Base-by-base conservation (phyloP, 345 rosid genomes). In the Eucalyptus pauciflora region DNA sequence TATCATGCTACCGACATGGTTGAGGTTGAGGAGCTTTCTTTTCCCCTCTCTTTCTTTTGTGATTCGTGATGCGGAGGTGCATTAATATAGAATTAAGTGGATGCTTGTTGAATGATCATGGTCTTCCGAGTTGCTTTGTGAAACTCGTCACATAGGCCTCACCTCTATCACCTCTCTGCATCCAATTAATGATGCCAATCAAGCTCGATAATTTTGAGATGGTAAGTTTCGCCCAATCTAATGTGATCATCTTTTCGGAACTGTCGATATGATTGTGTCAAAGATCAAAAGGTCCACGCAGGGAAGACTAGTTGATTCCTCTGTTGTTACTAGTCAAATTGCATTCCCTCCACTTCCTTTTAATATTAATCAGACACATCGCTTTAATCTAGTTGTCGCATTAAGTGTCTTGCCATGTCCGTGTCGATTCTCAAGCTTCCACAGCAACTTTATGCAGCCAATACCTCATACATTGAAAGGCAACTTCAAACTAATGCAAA, bases 201-300 rank as follows among this genome's bases (percentile, higher is more conserved):
- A 60, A 5, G 69, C 69, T 27, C 16, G 7, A 60, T 25, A 60
- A 25, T 60, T 60, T 4, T 60, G n/a, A 60, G n/a, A 60, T 12
- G 6, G 31, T 27, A 13, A 62, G 69, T 62, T 62, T 29, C 0
- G 33, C 31, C 13, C 33, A 25, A 12, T 60, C 31, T 13, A 60
- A 60, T 11, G 27, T 10, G 64, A 58, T 27, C 67, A 27, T 60
- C 69, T 60, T 60, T 12, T 2, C 4, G 4, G 31, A 60, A 60
- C 8, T 25, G 31, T 60, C 4, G 2, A 27, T 27, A 0, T 0
- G 16, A 62, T 27, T 12, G 16, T 62, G 16, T 27, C 16, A 29
- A 62, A 27, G 16, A 27, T 12, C 8, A 62, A 12, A 27, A 25
- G 31, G 31, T 60, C 31, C 3, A 3, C 1, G 5, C 2, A 11